These are phyloP conservation scores for Phytophthora crassamura DNA, from an alignment of 352 stramenopile genomes.

Conservation along the genomic window DNA sequence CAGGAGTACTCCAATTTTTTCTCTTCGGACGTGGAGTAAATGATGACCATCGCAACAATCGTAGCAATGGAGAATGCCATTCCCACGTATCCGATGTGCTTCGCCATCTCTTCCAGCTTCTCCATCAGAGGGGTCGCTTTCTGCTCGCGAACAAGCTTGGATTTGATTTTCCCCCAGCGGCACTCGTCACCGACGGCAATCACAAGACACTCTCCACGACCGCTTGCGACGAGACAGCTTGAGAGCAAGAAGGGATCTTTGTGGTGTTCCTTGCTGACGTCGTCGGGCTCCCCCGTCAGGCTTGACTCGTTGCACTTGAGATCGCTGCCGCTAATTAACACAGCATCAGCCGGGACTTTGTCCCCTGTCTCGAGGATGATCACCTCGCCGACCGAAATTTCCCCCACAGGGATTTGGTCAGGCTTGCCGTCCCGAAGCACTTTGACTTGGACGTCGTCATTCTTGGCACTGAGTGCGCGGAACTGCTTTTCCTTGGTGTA, in stretches of 20 bases:
- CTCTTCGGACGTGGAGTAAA: constrained; percentile 68
- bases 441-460: constrained; percentile 89
- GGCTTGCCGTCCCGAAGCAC: constrained; percentile 74
- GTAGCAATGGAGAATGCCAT: constrained; percentile 88
- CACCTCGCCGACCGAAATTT: constrained; percentile 88
- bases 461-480: constrained; percentile 82
- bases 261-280: constrained; percentile 84
- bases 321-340: constrained; percentile 93
- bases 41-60: constrained; percentile 88
- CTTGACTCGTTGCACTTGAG: constrained; percentile 96
- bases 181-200: constrained; percentile 84
- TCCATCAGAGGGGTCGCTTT: constrained; percentile 93
- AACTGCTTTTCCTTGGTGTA: constrained; percentile 96
- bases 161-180: constrained; percentile 93
- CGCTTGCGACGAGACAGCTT: constrained; percentile 79
- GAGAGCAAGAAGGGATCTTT: constrained; percentile 91
- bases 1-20: constrained; percentile 73
- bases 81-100: constrained; percentile 88
- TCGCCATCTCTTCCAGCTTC: constrained; percentile 93
- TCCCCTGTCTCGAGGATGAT: constrained; percentile 94
- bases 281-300: constrained; percentile 96
- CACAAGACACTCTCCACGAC: constrained; percentile 79
- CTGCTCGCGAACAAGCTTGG: constrained; percentile 89
- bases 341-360: constrained; percentile 94
- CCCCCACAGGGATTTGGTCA: constrained; percentile 72